Base-by-base conservation (phyloP, 2,329 filamentous ascomycete genomes). In the Diaporthe destruens region DNA sequence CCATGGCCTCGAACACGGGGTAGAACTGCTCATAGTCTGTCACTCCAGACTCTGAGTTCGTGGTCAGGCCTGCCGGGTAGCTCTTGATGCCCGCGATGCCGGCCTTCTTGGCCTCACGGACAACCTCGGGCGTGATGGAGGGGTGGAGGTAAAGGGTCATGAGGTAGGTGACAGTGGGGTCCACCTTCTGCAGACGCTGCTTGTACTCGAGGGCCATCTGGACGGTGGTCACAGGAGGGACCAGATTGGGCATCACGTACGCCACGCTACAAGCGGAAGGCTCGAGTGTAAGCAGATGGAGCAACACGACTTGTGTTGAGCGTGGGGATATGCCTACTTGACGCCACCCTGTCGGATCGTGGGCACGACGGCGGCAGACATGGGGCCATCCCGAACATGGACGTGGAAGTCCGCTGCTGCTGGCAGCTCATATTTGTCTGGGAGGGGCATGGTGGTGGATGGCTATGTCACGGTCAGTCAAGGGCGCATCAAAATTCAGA, bases 1-100 rank as follows among this genome's bases (percentile, higher is more conserved):
- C 93, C 95, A 98, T 98, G 76, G 94, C 93, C n/a, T 87, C 89
- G 79, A 98, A 97, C 18, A 96, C 93, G 8, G 90, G 89, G 79
- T 93, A 93, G 83, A 94, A 96, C 42, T 87, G 83, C 74, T 91
- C 89, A 78, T 94, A 90, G 71, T 90, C 88, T 20, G 92, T 84
- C 32, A 95, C 93, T 16, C 93, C 94, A 34, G 88, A 89, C 61
- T 88, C 86, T 29, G 89, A 91, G 81, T 92, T 92, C 61, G 90
- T 92, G 2, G 90, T 92, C 3, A 89, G 88, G 12, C 89, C 84
- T 82, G 79, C 83, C 2, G 91, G 89, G 77, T 95, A 94, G 59
- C 91, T 87, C 82, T 95, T 95, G 63, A 95, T 89, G 42, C 92
- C 92, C 3, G 84, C 82, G 77, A 97, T 89, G 8, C 94, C 94